Percentiles rank a stretch among this genome's conserved stretches.
Evolutionary conservation across 257 asterid species (phyloP).

Genomic region (Hygrophila difformis): DNA sequence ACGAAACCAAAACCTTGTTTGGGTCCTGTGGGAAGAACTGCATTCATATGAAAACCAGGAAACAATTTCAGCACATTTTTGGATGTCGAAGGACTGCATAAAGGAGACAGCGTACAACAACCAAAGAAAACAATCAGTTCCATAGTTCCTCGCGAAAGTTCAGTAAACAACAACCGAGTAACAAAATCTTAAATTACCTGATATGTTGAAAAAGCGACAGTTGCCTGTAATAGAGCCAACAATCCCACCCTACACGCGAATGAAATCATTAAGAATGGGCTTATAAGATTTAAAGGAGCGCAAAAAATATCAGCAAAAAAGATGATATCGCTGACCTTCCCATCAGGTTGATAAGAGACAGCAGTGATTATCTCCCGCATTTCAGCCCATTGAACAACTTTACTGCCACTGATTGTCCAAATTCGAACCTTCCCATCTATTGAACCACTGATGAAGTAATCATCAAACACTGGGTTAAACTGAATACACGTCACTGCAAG

Average conservation of each 20-base stretch:
- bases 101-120: no score
- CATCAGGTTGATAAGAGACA: conserved; percentile 80
- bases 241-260: conserved; percentile 60
- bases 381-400: conserved; percentile 84
- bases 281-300: not conserved
- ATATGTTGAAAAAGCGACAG: conserved; percentile 55
- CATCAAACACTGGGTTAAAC: conserved; percentile 65
- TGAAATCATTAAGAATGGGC: conserved; percentile 10
- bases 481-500: conserved; percentile 80
- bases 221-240: conserved; percentile 70
- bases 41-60: conserved; percentile 14
- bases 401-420: conserved; percentile 57
- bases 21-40: conserved; percentile 79
- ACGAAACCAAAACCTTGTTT: conserved; percentile 66
- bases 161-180: no score
- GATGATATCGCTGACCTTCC: conserved; percentile 40
- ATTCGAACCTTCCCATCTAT: conserved; percentile 92
- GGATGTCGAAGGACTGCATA: not conserved
- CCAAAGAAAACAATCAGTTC: not conserved
- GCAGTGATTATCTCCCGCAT: conserved; percentile 82
- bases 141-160: no score
- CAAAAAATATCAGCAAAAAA: not conserved
- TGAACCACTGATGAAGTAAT: conserved; percentile 86
- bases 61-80: no score
- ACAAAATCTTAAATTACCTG: conserved; percentile 44